phyloP scores from a whole-genome alignment of 2,329 filamentous ascomycete species.

The Fusarium sororula region DNA sequence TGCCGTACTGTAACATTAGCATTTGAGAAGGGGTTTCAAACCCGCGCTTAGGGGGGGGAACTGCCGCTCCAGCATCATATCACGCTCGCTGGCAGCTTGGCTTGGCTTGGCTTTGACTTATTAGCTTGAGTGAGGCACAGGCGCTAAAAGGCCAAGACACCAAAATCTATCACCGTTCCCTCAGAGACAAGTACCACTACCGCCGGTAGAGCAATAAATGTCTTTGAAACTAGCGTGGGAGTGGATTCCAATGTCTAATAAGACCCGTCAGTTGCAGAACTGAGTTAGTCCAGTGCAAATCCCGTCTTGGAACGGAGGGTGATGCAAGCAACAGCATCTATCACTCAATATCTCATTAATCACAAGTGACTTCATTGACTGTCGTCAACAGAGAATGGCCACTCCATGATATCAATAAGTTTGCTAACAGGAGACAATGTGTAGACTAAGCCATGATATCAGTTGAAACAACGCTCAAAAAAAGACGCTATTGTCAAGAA shows the following conservation, averaged over 20 bases:
- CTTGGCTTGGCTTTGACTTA: not conserved
- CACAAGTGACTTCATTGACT: not conserved
- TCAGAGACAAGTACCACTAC: not conserved
- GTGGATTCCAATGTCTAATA: constrained; percentile 1
- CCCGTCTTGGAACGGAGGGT: constrained; percentile 18
- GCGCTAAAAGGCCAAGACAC: constrained; percentile 21
- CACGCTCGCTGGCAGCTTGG: not conserved
- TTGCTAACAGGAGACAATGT: not conserved
- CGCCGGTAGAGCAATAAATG: constrained; percentile 3
- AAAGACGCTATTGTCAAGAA: not conserved
- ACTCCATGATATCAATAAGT: not conserved
- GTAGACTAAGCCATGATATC: not conserved
- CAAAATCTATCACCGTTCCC: constrained; percentile 10
- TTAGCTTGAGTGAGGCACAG: not conserved
- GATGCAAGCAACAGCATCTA: not conserved
- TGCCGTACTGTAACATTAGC: not conserved
- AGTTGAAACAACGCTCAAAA: not conserved
- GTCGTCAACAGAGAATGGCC: not conserved
- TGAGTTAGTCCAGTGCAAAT: constrained; percentile 4
- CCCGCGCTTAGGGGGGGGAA: constrained; percentile 10
- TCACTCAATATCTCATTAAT: not conserved
- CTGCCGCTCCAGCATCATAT: constrained; percentile 10
- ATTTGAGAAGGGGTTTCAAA: not conserved
- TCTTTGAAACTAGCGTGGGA: constrained; percentile 7
- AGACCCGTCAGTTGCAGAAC: constrained; percentile 6